Evolutionary conservation across 176 grass and related monocot species (phyloP).

Genomic region (Oryza meyeriana): DNA sequence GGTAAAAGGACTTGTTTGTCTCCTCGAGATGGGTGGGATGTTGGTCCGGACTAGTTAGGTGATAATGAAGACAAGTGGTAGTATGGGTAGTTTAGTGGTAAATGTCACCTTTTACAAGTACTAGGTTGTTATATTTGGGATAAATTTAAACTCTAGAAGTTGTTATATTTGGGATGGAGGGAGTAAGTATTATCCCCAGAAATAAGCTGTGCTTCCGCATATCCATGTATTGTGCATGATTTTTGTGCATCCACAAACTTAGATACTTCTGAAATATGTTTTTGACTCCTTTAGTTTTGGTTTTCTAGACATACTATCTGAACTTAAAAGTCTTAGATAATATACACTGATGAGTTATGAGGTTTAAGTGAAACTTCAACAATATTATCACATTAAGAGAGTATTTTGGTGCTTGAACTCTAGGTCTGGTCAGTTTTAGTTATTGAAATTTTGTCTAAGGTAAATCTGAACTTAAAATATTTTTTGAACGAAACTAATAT

Average conservation of each 20-base stretch:
- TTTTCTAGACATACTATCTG: neutral
- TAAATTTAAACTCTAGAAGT: too few relatives aligned
- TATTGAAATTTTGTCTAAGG: neutral
- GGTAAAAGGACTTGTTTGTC: too few relatives aligned
- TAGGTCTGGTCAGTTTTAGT: neutral
- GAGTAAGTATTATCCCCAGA: slow-evolving; percentile 41
- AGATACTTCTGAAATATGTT: neutral
- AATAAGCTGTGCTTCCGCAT: slow-evolving; percentile 2
- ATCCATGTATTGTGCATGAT: neutral
- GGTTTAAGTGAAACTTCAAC: neutral
- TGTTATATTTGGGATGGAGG: too few relatives aligned
- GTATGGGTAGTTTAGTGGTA: too few relatives aligned
- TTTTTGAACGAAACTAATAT: neutral
- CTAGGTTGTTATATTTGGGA: too few relatives aligned
- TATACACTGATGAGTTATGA: neutral
- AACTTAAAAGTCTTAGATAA: neutral
- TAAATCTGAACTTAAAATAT: neutral
- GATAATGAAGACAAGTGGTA: too few relatives aligned
- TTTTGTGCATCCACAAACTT: neutral
- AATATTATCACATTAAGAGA: neutral
- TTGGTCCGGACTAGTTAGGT: too few relatives aligned
- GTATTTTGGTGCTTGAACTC: neutral
- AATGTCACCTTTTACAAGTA: too few relatives aligned
- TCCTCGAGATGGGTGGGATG: too few relatives aligned
- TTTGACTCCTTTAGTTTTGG: slow-evolving; percentile 1